Evolutionary conservation across 2,329 filamentous ascomycete species (phyloP), one percentile per base, ranked within the genome.

Genomic region (Simplicillium aogashimaense): DNA sequence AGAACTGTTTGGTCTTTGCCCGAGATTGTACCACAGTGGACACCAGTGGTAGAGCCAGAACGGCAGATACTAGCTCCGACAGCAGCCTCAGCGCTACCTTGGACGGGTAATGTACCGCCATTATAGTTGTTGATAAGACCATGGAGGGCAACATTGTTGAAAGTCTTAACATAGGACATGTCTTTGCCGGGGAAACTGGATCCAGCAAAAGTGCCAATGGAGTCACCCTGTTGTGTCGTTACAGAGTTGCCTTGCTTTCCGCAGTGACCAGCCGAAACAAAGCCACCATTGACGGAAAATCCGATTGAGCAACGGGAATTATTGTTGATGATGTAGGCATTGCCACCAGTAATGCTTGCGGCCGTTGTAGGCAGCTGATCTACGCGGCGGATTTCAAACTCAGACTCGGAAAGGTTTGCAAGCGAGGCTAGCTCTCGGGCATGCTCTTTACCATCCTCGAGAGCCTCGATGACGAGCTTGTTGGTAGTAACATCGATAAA

Each of bases 11-110:
- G 60, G 45, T 56, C 51, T 2, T 58, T 43, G 20, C 54, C 46
- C 41, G 54, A 52, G 43, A 63, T 53, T 1, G 53, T 54, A 32
- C 59, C 59, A 52, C 60, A 63, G 57, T 46, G 51, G 51, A 62
- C 58, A 50, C 60, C 60, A 38, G 51, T 62, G 49, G 60, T 63
- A 39, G 60, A 63, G 48, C 60, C 60, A 44, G 60, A 63, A 48
- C 60, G 60, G 55, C 60, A 63, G 54, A 63, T 54, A 47, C 52
- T 56, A 47, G 55, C 29, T 18, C 60, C 60, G 41, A 53, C 50
- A 39, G 52, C 50, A 33, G 59, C 35, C 20, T 47, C 58, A 43
- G 58, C 62, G 59, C 59, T 63, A 50, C 60, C 60, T 1, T 58
- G 53, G 1, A 63, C 53, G 15, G 54, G 44, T 29, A 61, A 45